Evolutionary conservation across 495 filamentous ascomycete species (phyloP), one percentile per base, ranked within the genome.

Genomic region (Lasiosphaeriaceae sp.): DNA sequence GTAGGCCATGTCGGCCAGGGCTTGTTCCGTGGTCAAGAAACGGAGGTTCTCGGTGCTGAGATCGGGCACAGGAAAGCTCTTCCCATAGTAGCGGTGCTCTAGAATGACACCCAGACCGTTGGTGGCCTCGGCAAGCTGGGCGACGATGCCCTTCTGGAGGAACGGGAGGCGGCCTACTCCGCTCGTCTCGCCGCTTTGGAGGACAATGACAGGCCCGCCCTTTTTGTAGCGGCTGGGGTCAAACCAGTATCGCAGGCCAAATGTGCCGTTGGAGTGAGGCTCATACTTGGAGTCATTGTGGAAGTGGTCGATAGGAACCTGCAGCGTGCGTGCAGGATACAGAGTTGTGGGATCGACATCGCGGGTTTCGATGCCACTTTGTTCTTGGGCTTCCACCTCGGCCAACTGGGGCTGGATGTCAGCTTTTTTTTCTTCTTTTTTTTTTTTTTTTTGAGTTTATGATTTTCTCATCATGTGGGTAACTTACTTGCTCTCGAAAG

Each of bases 21-120:
- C 83, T 60, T 92, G 88, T 49, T 90, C 85, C 6, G 87, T 92
- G 1, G 85, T 85, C 63, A 92, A 74, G 73, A 90, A 90, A 1
- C 87, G 82, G 57, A 92, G 67, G 61, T 76, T 89, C 62, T 84
- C 74, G 0, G 80, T 84, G 48, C 81, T 84, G 45, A 89, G 71
- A 64, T 87, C 75, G 8, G 71, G 57, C 0, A 74, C 74, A 0
- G 86, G 85, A 51, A 81, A 80, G 64, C 83, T 87, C 19, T 64
- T 72, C 6, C 87, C 87, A 56, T 89, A 90, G 73, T 89, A 90
- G 22, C 86, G 79, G 60, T 90, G 88, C 70, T 92, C 88, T 16
- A 90, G 74, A 52, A 92, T 80, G 24, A 92, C 87, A 1, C 82
- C 86, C n/a, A 92, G 68, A 0, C 88, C 88, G 52, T 80, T 65